Percentiles rank a stretch among this genome's conserved stretches.
Conservation (phyloP, 2,329 filamentous ascomycete genomes). For the Cadophora sp. region DNA sequence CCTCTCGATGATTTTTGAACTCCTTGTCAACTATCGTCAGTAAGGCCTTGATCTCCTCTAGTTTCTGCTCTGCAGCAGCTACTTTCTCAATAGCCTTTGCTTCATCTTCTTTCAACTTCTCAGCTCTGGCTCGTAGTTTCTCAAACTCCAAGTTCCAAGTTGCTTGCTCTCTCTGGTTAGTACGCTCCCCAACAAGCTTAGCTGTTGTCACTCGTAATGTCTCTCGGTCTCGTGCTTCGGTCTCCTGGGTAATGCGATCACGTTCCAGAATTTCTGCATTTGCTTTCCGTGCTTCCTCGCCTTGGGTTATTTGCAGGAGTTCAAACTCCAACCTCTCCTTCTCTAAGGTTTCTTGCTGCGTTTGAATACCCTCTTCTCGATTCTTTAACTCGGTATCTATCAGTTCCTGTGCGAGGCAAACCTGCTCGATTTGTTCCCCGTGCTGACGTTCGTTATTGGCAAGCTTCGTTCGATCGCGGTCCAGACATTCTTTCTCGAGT, state of each 20-base stretch:
- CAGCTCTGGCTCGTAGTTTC: neutral
- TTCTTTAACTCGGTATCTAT: neutral
- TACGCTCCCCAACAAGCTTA: neutral
- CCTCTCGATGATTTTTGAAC: neutral
- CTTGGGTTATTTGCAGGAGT: neutral
- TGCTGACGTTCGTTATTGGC: neutral
- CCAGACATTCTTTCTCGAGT: neutral
- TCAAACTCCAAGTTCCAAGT: neutral
- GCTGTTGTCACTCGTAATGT: neutral
- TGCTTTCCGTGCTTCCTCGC: conserved; percentile 2
- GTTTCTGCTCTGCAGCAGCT: neutral
- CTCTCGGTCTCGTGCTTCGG: neutral
- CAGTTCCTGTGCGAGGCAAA: neutral
- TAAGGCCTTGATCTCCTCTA: too few relatives aligned
- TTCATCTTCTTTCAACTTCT: neutral
- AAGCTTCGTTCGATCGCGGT: conserved; percentile 1
- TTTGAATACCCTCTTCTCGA: neutral
- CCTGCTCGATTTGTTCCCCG: neutral
- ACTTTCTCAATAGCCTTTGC: neutral
- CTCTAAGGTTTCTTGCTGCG: neutral
- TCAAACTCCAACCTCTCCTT: conserved; percentile 6
- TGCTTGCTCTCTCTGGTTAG: neutral
- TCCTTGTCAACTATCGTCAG: neutral
- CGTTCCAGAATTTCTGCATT: neutral
- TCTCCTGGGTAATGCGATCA: neutral